A percentile compares a stretch with the other conserved stretches of the same genome.
Conservation (phyloP, 345 rosid species). For the Bruguiera sexangula region DNA sequence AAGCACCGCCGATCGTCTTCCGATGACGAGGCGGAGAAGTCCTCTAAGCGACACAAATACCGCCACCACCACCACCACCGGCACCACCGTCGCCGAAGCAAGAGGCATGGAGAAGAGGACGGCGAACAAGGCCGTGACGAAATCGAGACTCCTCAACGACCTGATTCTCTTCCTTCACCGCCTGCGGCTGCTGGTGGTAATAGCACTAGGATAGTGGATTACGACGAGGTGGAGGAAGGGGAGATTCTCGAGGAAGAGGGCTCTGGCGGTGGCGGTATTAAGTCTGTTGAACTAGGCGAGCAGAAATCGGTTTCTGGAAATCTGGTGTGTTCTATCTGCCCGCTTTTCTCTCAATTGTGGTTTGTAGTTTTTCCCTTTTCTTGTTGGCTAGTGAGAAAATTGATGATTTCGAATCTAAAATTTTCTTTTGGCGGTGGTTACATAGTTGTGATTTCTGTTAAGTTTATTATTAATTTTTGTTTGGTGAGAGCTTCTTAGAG, state of each 20-base stretch:
- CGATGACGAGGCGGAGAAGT: constrained; percentile 52
- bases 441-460: constrained; percentile 11
- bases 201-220: constrained; percentile 31
- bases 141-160: constrained; percentile 9
- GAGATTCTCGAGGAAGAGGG: constrained; percentile 84
- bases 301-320: constrained; percentile 22
- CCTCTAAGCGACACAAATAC: constrained; percentile 74
- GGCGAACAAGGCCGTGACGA: constrained; percentile 29
- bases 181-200: constrained; percentile 8
- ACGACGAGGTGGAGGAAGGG: constrained; percentile 93
- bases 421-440: constrained; percentile 30
- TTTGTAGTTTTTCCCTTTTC: constrained; percentile 6
- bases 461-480: constrained; percentile 33
- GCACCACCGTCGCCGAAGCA: constrained; percentile 59
- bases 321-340: constrained; percentile 68
- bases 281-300: constrained; percentile 32
- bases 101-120: constrained; percentile 55
- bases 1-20: constrained; percentile 66
- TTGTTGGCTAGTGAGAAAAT: constrained; percentile 35
- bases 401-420: background rate
- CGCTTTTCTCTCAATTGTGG: constrained; percentile 1
- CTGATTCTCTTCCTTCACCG: constrained; percentile 24
- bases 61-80: constrained; percentile 57
- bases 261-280: constrained; percentile 22
- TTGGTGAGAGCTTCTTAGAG: constrained; percentile 48